Evolutionary conservation across 139 green algal genomes (phyloP).

Genomic region (Dunaliella primolecta): DNA sequence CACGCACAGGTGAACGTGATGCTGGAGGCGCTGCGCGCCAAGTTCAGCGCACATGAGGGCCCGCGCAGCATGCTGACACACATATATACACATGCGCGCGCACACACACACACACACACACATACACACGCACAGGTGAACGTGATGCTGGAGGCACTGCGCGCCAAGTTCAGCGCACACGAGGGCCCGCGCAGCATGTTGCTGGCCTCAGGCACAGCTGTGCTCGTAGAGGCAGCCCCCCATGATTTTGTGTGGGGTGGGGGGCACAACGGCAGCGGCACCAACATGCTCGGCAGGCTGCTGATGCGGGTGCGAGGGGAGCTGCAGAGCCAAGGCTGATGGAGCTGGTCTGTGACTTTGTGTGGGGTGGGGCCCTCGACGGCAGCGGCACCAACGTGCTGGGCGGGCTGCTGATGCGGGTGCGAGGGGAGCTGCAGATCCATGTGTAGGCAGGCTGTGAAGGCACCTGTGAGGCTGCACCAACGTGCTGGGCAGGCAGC

Average conservation of each 20-base stretch:
- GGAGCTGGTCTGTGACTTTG: neutral
- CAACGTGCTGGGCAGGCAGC: neutral
- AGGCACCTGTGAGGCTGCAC: neutral
- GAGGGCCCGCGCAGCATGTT: conserved; percentile 65
- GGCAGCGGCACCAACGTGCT: conserved; percentile 1
- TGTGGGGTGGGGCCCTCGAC: neutral
- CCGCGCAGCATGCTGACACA: conserved; percentile 70
- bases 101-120: neutral
- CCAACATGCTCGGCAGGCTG: conserved; percentile 84
- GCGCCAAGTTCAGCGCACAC: conserved; percentile 82
- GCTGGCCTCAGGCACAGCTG: conserved; percentile 56
- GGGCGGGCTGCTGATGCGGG: neutral
- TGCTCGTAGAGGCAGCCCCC: conserved; percentile 38
- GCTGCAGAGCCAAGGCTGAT: neutral
- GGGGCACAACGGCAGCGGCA: conserved; percentile 74
- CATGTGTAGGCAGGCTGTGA: no score
- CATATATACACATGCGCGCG: neutral
- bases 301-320: conserved; percentile 82
- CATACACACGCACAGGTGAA: conserved; percentile 19
- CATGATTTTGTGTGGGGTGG: conserved; percentile 80
- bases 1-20: conserved; percentile 67
- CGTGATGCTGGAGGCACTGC: conserved; percentile 82
- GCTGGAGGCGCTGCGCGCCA: conserved; percentile 70
- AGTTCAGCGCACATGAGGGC: conserved; percentile 76
- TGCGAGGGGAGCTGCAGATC: conserved; percentile 1